Conservation (phyloP, 441 rosid species). For the Populus tomentosa region DNA sequence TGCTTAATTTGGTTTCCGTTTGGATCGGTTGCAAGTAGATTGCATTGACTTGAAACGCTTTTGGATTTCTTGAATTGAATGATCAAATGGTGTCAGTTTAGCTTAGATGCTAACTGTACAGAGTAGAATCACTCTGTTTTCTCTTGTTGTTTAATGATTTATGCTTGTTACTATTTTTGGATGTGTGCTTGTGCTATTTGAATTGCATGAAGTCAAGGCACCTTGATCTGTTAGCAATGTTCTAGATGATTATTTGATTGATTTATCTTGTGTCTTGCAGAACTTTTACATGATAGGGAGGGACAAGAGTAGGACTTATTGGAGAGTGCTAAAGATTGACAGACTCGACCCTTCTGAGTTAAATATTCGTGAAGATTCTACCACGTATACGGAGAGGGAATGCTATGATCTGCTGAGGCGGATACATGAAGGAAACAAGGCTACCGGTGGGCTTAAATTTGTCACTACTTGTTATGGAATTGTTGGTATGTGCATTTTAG, state of each 20-base stretch:
- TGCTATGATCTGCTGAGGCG: constrained; percentile 76
- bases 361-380: constrained; percentile 70
- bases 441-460: constrained; percentile 83
- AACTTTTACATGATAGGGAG: constrained; percentile 93
- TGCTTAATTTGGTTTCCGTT: constrained; percentile 17
- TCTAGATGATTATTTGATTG: neutral
- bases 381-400: constrained; percentile 61
- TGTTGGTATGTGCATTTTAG: constrained; percentile 57
- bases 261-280: constrained; percentile 29
- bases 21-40: no score
- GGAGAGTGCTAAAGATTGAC: constrained; percentile 92
- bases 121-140: no score
- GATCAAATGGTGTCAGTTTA: no score
- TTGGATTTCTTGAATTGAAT: no score
- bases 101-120: no score
- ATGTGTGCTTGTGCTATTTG: neutral
- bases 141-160: no score
- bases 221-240: neutral
- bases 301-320: constrained; percentile 68
- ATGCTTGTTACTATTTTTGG: neutral
- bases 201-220: no score
- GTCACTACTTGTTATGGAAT: constrained; percentile 87
- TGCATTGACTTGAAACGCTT: no score
- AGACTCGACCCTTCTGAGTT: constrained; percentile 69
- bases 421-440: constrained; percentile 83